These are phyloP conservation scores for Cinnamomum chago DNA, from an alignment of 164 flowering plant genomes.

Conservation along the genomic window DNA sequence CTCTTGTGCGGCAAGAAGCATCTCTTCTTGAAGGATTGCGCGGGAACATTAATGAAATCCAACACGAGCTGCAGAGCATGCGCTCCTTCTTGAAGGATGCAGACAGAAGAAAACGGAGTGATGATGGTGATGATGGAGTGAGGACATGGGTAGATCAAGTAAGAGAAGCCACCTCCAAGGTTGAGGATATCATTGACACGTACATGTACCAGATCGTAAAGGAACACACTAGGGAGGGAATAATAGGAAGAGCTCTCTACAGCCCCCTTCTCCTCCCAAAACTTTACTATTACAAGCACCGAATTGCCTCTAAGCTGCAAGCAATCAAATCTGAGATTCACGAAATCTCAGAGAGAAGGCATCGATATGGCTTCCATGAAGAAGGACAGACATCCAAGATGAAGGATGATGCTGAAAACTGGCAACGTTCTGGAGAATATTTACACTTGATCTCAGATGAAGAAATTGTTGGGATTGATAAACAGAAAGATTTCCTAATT, in stretches of 20 bases:
- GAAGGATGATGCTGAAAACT: background rate
- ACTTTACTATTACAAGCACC: background rate
- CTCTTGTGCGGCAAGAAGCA: too few species aligned
- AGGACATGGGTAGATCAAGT: background rate
- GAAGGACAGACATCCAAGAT: background rate
- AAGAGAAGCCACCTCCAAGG: background rate
- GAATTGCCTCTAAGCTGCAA: background rate
- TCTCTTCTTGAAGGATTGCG: too few species aligned
- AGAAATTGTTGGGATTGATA: constrained; percentile 33
- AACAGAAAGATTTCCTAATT: constrained; percentile 16
- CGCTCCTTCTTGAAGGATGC: background rate
- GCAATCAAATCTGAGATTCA: background rate
- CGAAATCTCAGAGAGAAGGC: background rate
- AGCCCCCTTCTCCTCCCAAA: background rate
- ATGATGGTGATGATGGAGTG: background rate
- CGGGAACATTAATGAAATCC: too few species aligned
- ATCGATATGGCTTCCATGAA: background rate
- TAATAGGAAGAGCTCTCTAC: background rate
- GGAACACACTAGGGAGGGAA: background rate
- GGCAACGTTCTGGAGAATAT: background rate
- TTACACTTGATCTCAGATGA: constrained; percentile 15
- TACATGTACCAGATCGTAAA: background rate
- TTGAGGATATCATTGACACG: constrained; percentile 2
- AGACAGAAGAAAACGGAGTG: background rate
- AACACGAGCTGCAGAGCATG: too few species aligned